Evolutionary conservation across 208 protist genomes (phyloP), one percentile per base, ranked within the genome.

Genomic region (Crithidia expoeki): DNA sequence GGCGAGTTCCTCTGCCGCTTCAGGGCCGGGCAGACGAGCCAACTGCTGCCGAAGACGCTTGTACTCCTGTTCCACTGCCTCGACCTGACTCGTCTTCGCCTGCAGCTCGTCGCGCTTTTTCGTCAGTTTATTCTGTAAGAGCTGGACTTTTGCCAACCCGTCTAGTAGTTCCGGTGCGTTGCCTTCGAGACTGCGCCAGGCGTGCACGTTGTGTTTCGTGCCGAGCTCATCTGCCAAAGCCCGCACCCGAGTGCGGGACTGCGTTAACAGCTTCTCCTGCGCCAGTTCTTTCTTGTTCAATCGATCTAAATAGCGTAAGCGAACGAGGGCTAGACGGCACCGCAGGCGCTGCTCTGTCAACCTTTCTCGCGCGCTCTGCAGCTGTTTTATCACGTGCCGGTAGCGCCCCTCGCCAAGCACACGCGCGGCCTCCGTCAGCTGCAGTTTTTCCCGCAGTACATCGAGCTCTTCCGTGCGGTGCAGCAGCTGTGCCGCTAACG

Each of bases 191-290:
- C 94, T 94, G 36, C 98, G 86, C 98, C 98, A 99, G 55, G 98
- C 80, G 82, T 99, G 98, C 23, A 99, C 91, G 80, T 99, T 99
- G 72, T 98, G 97, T 19, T 98, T 98, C 38, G 96, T 98, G 79
- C 98, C 81, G 2, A 99, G 83, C 81, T 99, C 98, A 64, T 99
- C 97, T 1, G 85, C 86, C 21, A 99, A 82, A 10, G 98, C 98
- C 25, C 96, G 94, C 23, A 92, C 91, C 16, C 96, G 95, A 14
- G 82, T 91, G 16, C 88, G 81, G 72, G 98, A 94, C 44, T 89
- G 79, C 47, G 98, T 78, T 27, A 99, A 84, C 61, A 97, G 85
- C 36, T 89, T 84, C 72, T 98, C 83, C n/a, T 98, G 76, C 42
- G 74, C 71, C n/a, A 81, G 68, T 28, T 98, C 85, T 62, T 98